phyloP scores from a whole-genome alignment of 139 green algal species.

The Marvania coccoides region DNA sequence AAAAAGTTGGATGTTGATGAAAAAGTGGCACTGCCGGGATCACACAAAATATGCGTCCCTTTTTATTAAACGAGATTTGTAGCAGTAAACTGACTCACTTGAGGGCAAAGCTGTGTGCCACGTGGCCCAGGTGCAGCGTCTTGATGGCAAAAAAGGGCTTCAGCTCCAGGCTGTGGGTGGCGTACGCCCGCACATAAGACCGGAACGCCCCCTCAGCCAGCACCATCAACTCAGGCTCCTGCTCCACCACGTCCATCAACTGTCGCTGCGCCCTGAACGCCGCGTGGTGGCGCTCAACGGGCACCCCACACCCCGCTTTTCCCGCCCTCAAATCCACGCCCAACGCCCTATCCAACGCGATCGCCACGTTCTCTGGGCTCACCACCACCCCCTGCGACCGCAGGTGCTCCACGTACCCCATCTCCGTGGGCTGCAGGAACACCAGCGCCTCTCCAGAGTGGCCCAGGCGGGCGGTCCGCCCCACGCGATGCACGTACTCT shows the following conservation, averaged over 20 bases:
- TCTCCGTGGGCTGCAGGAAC: slow-evolving; percentile 79
- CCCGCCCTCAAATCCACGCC: not conserved
- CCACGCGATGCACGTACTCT: slow-evolving; percentile 84
- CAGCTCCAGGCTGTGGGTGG: slow-evolving; percentile 53
- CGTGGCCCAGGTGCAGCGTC: slow-evolving; percentile 87
- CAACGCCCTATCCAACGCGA: slow-evolving; percentile 12
- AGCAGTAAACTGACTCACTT: slow-evolving; percentile 8
- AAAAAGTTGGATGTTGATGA: not conserved
- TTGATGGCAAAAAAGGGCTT: slow-evolving; percentile 82
- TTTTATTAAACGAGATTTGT: not conserved
- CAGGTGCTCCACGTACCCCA: slow-evolving; percentile 71
- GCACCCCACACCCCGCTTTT: slow-evolving; percentile 1
- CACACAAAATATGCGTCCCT: not conserved
- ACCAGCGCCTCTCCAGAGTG: slow-evolving; percentile 70
- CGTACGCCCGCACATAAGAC: slow-evolving; percentile 79
- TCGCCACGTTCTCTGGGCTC: slow-evolving; percentile 1
- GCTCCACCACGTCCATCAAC: slow-evolving; percentile 36
- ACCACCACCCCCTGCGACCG: slow-evolving; percentile 29
- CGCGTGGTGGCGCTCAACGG: slow-evolving; percentile 27
- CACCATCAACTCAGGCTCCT: slow-evolving; percentile 24
- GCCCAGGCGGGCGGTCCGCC: slow-evolving; percentile 83
- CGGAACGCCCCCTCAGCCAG: slow-evolving; percentile 76
- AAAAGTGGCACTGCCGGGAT: not conserved
- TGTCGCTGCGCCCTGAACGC: slow-evolving; percentile 17
- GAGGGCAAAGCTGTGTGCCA: slow-evolving; percentile 81